Conservation (phyloP, 129 eudicot genomes). For the Escallonia herrerae region DNA sequence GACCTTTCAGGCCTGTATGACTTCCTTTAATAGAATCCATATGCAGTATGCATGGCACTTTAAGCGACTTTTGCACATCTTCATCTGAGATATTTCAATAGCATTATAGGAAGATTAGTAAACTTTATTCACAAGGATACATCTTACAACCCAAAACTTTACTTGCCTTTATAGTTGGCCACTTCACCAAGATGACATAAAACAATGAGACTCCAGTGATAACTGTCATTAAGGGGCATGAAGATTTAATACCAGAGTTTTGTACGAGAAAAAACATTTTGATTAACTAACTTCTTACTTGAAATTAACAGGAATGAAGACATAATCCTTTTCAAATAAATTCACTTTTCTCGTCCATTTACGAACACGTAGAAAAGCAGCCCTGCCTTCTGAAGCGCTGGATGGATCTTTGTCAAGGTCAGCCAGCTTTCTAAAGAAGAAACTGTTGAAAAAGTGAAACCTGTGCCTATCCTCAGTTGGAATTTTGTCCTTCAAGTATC, state of each 20-base stretch:
- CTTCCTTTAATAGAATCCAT: constrained; percentile 94
- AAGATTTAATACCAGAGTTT: constrained; percentile 5
- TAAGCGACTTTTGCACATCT: constrained; percentile 29
- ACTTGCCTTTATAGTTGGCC: constrained; percentile 49
- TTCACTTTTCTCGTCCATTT: constrained; percentile 96
- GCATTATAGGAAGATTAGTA: background rate
- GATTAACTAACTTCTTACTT: constrained; percentile 41
- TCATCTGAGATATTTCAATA: constrained; percentile 34
- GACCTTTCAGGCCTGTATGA: constrained; percentile 69
- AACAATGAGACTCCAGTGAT: constrained; percentile 91
- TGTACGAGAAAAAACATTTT: constrained; percentile 1
- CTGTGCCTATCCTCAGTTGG: constrained; percentile 43
- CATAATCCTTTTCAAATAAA: constrained; percentile 82
- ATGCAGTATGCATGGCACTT: constrained; percentile 86
- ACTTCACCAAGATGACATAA: constrained; percentile 83
- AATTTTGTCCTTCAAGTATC: constrained; percentile 64
- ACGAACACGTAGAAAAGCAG: constrained; percentile 90
- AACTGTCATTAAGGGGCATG: constrained; percentile 36
- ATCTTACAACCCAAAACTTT: background rate
- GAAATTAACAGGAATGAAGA: constrained; percentile 87
- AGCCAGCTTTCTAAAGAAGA: constrained; percentile 88
- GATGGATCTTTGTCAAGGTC: constrained; percentile 82
- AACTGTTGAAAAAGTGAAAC: constrained; percentile 86
- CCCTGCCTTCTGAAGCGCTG: constrained; percentile 64
- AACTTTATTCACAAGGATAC: background rate